Evolutionary conservation across 2,329 filamentous ascomycete species (phyloP).

Genomic region (Fusarium equiseti): DNA sequence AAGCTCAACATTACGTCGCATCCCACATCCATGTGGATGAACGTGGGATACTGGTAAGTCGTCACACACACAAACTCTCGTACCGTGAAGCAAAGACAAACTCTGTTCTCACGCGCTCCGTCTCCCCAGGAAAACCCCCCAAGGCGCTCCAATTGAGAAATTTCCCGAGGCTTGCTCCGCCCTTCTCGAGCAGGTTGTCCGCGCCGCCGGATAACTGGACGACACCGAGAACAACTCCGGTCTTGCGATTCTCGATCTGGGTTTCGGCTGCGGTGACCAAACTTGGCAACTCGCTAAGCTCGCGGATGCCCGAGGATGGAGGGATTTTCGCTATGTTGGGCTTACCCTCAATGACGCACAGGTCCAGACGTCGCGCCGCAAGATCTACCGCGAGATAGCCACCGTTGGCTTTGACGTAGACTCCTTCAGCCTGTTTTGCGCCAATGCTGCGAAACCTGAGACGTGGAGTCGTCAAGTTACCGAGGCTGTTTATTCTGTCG

Average conservation of each 20-base stretch:
- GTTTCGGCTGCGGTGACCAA: conserved; percentile 71
- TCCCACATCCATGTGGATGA: conserved; percentile 71
- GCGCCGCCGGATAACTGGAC: conserved; percentile 55
- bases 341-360: conserved; percentile 64
- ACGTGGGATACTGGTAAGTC: conserved; percentile 70
- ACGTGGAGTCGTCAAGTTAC: conserved; percentile 53
- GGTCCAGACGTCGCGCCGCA: conserved; percentile 53
- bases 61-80: background rate
- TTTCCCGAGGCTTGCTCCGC: conserved; percentile 62
- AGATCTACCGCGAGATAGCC: conserved; percentile 43
- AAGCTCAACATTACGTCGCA: conserved; percentile 64
- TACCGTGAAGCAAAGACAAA: background rate
- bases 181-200: conserved; percentile 62
- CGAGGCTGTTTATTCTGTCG: conserved; percentile 46
- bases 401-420: conserved; percentile 14
- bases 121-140: conserved; percentile 47
- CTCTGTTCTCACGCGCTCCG: background rate
- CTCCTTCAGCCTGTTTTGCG: conserved; percentile 58
- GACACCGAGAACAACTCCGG: conserved; percentile 1
- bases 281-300: conserved; percentile 58
- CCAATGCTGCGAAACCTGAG: conserved; percentile 62
- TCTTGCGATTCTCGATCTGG: conserved; percentile 63
- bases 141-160: conserved; percentile 49
- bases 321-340: conserved; percentile 61
- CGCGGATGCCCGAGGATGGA: conserved; percentile 36